These are phyloP conservation scores for Gillenia trifoliata DNA, from an alignment of 306 rosid genomes.

Conservation along the genomic window DNA sequence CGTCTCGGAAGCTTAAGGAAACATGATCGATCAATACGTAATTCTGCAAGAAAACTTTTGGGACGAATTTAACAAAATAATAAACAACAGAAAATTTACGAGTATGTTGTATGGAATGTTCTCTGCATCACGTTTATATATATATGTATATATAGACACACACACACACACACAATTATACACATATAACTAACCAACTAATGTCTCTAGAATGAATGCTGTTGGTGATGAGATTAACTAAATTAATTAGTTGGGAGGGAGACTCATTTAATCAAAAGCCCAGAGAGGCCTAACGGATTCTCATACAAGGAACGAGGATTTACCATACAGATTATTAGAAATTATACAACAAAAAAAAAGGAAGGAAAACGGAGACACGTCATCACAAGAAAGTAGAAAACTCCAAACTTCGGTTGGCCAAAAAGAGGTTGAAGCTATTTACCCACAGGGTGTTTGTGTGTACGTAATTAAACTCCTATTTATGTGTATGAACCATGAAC, in stretches of 20 bases:
- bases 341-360: neutral
- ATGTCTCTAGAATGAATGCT: neutral
- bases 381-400: neutral
- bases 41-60: neutral
- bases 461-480: neutral
- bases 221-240: neutral
- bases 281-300: neutral
- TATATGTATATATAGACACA: neutral
- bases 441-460: neutral
- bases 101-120: neutral
- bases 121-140: neutral
- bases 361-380: neutral
- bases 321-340: too few species aligned
- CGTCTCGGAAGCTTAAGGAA: conserved; percentile 28
- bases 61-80: neutral
- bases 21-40: neutral
- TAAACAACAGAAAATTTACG: neutral
- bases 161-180: too few species aligned
- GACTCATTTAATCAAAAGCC: too few species aligned
- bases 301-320: neutral
- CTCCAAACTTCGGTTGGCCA: neutral
- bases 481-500: neutral
- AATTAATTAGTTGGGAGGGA: neutral
- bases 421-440: neutral
- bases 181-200: neutral